Conservation (phyloP, 495 filamentous ascomycete genomes). For the Jackrogersella minutella region DNA sequence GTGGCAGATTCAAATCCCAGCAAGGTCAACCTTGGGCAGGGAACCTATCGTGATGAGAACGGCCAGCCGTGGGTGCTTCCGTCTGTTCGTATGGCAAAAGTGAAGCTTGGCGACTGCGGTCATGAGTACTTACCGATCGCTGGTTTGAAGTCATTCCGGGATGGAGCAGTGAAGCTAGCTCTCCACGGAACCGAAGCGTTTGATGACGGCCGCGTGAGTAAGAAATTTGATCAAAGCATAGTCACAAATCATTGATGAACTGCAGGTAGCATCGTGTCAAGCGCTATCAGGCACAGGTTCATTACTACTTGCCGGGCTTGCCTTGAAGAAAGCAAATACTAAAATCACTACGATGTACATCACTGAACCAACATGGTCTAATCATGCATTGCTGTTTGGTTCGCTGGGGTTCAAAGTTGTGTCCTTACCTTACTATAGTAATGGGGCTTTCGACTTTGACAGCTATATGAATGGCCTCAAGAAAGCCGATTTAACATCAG, state of each 20-base stretch:
- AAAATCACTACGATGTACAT: conserved; percentile 70
- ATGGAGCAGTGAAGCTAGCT: conserved; percentile 2
- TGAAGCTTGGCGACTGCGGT: conserved; percentile 47
- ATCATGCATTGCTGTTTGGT: conserved; percentile 82
- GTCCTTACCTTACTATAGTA: conserved; percentile 56
- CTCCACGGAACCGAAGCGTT: background rate
- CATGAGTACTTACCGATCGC: conserved; percentile 54
- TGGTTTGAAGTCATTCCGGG: conserved; percentile 43
- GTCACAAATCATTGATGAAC: background rate
- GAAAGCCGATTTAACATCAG: conserved; percentile 52
- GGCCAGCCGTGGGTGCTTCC: conserved; percentile 63
- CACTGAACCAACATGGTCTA: conserved; percentile 84
- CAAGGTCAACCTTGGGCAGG: conserved; percentile 57
- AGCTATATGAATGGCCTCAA: conserved; percentile 19
- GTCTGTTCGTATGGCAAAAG: conserved; percentile 56
- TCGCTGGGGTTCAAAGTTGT: conserved; percentile 3
- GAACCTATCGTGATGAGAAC: conserved; percentile 60
- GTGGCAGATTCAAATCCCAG: conserved; percentile 51
- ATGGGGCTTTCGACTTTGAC: conserved; percentile 40
- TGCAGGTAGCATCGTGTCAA: conserved; percentile 47
- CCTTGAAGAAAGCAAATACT: conserved; percentile 70
- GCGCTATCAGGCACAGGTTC: conserved; percentile 81
- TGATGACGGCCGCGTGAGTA: conserved; percentile 3
- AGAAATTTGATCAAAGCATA: background rate
- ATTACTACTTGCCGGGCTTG: conserved; percentile 74